Evolutionary conservation across 345 rosid species (phyloP).

Genomic region (Corymbia maculata): DNA sequence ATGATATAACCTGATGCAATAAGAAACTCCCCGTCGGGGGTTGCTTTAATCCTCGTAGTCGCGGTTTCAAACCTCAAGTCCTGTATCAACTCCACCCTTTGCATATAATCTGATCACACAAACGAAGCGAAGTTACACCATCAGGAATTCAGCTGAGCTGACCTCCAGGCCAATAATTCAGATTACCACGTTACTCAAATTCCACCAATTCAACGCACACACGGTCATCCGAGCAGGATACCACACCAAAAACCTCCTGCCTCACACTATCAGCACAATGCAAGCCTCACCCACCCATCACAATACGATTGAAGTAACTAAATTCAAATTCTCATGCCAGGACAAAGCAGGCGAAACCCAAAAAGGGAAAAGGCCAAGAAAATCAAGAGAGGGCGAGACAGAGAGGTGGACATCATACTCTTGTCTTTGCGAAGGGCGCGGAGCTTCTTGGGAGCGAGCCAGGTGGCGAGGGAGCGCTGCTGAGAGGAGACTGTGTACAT

Average conservation of each 20-base stretch:
- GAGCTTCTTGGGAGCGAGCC: conserved; percentile 72
- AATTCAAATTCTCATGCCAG: neutral
- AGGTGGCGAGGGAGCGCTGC: conserved; percentile 53
- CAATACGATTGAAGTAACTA: neutral
- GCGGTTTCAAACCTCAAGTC: conserved; percentile 86
- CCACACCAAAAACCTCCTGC: neutral
- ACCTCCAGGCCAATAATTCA: neutral
- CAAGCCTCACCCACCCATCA: neutral
- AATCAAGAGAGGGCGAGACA: neutral
- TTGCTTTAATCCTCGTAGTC: conserved; percentile 61
- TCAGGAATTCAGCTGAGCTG: neutral
- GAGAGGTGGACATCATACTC: conserved; percentile 20
- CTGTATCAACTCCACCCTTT: conserved; percentile 52
- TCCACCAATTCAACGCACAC: neutral
- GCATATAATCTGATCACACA: conserved; percentile 22
- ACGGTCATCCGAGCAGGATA: neutral
- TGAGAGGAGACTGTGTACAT: conserved; percentile 56
- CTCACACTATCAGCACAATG: neutral
- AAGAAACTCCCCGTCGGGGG: conserved; percentile 81
- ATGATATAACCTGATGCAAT: conserved; percentile 58
- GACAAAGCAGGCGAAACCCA: neutral
- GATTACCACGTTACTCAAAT: neutral
- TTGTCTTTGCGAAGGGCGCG: conserved; percentile 67
- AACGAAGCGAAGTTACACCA: neutral
- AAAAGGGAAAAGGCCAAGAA: neutral